Base-by-base conservation (phyloP, 1,139 yeast species). In the Kluyveromyces sp. region DNA sequence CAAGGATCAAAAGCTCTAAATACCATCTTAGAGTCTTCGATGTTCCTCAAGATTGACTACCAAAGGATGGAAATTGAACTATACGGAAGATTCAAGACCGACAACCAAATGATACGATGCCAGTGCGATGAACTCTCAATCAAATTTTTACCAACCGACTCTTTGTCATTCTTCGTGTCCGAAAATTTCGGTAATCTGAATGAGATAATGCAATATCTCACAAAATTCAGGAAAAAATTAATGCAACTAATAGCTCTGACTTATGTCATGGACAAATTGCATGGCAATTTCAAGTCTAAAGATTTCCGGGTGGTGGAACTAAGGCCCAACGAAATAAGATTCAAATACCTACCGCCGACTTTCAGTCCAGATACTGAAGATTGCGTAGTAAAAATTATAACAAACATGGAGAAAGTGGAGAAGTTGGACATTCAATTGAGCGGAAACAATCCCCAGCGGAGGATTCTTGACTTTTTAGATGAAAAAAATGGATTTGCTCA, bases 291-390 rank as follows among this genome's bases (percentile, higher is more conserved):
- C 44, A 54, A 56, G 8, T 56, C 64, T 7, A 58, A 56, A 4
- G 47, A 53, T 42, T 63, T 63, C 48, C 54, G 51, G 35, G 60
- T 63, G 32, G 53, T 60, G 11, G 56, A 58, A 22, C 44, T 61
- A 32, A 57, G 56, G 41, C 61, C 63, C 8, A 59, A 61, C 39
- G 64, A 63, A 44, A 59, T 63, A 15, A 51, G 63, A 6, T 63
- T 63, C 49, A 60, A 60, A 44, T 63, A 63, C 44, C 46, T 63
- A 26, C 41, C 41, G n/a, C 4, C 20, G 28, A 54, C 55, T 30
- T 51, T 57, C 26, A 49, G 49, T 36, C 42, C 41, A 6, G 56
- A 53, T 41, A 49, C 42, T 13, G 55, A 56, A 37, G 66, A 63
- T 46, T 63, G 66, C 48, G 57, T 57, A 12, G 58, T 61, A 20